Conservation (phyloP, 768 basidiomycete species). For the Termitomyces sp. region DNA sequence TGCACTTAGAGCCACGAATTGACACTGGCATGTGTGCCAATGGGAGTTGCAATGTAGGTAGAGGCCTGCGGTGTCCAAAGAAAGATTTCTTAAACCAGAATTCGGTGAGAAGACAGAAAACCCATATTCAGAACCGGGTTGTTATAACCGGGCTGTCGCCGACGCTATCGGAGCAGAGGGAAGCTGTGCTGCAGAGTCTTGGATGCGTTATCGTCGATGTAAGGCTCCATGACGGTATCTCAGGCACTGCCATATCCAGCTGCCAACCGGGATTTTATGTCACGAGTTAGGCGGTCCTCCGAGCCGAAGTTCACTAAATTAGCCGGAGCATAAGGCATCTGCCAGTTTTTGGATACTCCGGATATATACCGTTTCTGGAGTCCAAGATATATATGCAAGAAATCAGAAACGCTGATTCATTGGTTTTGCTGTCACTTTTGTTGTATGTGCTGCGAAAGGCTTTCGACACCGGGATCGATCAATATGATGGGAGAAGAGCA, state of each 20-base stretch:
- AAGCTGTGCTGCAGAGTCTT: background rate
- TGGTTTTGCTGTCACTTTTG: background rate
- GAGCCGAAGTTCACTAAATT: background rate
- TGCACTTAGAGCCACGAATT: background rate
- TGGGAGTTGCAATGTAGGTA: conserved; percentile 1
- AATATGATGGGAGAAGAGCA: background rate
- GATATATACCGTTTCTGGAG: background rate
- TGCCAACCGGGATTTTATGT: too few relatives aligned
- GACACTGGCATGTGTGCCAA: conserved; percentile 2
- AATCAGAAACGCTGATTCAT: background rate
- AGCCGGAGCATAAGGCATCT: background rate
- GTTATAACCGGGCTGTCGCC: conserved; percentile 9
- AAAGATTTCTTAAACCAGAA: conserved; percentile 4
- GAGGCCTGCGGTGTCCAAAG: background rate
- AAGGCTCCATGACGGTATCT: background rate
- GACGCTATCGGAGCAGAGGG: background rate
- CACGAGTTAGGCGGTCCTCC: background rate
- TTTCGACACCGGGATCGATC: background rate
- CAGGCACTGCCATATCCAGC: background rate
- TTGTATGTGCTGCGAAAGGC: background rate
- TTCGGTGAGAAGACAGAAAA: conserved; percentile 7
- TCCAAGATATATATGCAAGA: background rate
- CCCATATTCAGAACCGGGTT: conserved; percentile 1
- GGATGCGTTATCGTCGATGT: background rate
- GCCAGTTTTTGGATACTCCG: background rate